Percentiles rank a stretch among this genome's conserved stretches.
These are phyloP conservation scores for Canavalia gladiata DNA, from an alignment of 306 rosid genomes.

Conservation along the genomic window DNA sequence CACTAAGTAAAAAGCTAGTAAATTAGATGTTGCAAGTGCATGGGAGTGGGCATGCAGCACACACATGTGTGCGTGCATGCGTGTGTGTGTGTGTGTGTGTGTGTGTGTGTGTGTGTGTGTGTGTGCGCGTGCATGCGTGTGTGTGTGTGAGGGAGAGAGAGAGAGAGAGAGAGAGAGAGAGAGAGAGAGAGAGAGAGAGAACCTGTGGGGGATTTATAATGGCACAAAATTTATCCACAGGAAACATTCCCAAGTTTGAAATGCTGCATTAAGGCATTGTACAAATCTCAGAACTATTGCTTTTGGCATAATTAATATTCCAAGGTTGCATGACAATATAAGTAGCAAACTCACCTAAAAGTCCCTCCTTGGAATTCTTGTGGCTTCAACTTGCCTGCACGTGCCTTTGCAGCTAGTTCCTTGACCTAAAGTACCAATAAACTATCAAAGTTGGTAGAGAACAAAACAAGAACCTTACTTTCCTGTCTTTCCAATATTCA, in stretches of 20 bases:
- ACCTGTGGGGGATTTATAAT: constrained; percentile 99
- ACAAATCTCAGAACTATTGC: constrained; percentile 41
- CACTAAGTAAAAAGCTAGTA: constrained; percentile 32
- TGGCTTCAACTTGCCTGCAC: constrained; percentile 87
- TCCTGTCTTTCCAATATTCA: constrained; percentile 25
- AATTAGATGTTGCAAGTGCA: background rate
- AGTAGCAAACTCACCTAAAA: constrained; percentile 74
- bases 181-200: constrained; percentile 50
- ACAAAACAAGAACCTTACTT: constrained; percentile 26
- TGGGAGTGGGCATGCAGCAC: background rate
- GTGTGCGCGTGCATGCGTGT: background rate
- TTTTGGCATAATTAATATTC: constrained; percentile 30
- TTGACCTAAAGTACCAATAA: constrained; percentile 67
- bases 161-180: constrained; percentile 19
- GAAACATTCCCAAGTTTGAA: constrained; percentile 99
- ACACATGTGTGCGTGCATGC: too few species aligned
- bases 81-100: too few species aligned
- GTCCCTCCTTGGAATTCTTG: constrained; percentile 97
- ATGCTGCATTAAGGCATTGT: constrained; percentile 72
- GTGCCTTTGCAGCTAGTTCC: constrained; percentile 93
- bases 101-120: too few species aligned
- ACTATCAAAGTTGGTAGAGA: constrained; percentile 24
- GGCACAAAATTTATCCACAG: constrained; percentile 94
- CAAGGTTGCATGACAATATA: constrained; percentile 33
- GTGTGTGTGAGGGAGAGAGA: background rate